Percentiles rank a stretch among this genome's conserved stretches.
phyloP scores from a whole-genome alignment of 2,329 filamentous ascomycete genomes.

The Penicillium olsonii region DNA sequence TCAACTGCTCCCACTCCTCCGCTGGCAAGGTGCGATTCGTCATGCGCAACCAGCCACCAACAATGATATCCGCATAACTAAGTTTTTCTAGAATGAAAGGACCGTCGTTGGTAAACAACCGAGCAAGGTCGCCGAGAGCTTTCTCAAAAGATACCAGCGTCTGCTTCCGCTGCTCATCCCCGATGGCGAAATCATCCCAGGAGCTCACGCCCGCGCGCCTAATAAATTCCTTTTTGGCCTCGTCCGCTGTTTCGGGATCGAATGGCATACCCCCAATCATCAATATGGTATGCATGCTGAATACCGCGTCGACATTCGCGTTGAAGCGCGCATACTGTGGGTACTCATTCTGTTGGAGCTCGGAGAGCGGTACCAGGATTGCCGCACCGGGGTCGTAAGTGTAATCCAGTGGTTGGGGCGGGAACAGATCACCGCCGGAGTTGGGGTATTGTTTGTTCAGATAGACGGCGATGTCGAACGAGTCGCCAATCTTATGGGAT shows the following conservation, averaged over 20 bases:
- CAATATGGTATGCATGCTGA: conserved; percentile 50
- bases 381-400: conserved; percentile 29
- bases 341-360: conserved; percentile 27
- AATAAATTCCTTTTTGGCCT: conserved; percentile 50
- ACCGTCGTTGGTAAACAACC: conserved; percentile 47
- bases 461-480: conserved; percentile 66
- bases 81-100: conserved; percentile 51
- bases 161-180: conserved; percentile 43
- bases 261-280: conserved; percentile 49
- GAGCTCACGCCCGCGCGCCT: conserved; percentile 47
- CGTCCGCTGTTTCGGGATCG: conserved; percentile 51
- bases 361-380: conserved; percentile 44
- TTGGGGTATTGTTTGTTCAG: conserved; percentile 56
- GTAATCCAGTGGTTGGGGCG: conserved; percentile 46
- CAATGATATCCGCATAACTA: conserved; percentile 59
- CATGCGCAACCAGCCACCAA: conserved; percentile 60
- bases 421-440: conserved; percentile 53
- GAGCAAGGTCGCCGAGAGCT: conserved; percentile 46
- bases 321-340: conserved; percentile 56
- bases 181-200: conserved; percentile 43
- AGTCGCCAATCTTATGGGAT: conserved; percentile 55
- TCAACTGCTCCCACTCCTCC: conserved; percentile 52
- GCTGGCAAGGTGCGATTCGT: conserved; percentile 41
- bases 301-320: conserved; percentile 55
- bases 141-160: conserved; percentile 44